Evolutionary conservation across 78 protist genomes (phyloP).

Genomic region (Dictyostelium intermedium): DNA sequence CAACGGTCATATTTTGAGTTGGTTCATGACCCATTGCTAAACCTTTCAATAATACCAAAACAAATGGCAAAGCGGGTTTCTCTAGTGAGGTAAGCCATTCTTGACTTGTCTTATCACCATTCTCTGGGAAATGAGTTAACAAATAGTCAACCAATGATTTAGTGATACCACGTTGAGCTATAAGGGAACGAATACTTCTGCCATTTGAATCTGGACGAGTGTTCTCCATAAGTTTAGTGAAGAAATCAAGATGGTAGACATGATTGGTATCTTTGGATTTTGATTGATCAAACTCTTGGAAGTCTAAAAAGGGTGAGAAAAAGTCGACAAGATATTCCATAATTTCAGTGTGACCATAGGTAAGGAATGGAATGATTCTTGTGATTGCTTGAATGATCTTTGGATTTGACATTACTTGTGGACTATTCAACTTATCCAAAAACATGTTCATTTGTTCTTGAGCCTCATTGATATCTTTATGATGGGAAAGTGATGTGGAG

Average conservation of each 20-base stretch:
- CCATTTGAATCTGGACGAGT: conserved; percentile 58
- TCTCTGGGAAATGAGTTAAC: conserved; percentile 4
- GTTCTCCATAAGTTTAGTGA: conserved; percentile 4
- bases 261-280: conserved; percentile 8
- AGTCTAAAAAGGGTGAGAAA: not conserved
- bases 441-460: conserved; percentile 66
- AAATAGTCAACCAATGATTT: not conserved
- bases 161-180: conserved; percentile 41
- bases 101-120: not conserved
- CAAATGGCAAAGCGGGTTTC: conserved; percentile 82
- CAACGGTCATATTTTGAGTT: conserved; percentile 54
- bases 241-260: conserved; percentile 19
- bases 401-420: conserved; percentile 24
- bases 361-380: conserved; percentile 85
- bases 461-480: conserved; percentile 10
- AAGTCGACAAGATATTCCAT: conserved; percentile 15
- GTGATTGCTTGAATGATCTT: conserved; percentile 68
- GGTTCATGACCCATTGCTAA: conserved; percentile 56
- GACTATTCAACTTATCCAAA: conserved; percentile 56
- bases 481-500: not conserved
- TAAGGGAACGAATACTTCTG: not conserved
- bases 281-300: not conserved
- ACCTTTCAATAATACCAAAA: conserved; percentile 77
- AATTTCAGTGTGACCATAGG: conserved; percentile 66
- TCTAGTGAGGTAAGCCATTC: conserved; percentile 78